Conservation (phyloP, 2,329 filamentous ascomycete genomes). For the Colletotrichum sojae region DNA sequence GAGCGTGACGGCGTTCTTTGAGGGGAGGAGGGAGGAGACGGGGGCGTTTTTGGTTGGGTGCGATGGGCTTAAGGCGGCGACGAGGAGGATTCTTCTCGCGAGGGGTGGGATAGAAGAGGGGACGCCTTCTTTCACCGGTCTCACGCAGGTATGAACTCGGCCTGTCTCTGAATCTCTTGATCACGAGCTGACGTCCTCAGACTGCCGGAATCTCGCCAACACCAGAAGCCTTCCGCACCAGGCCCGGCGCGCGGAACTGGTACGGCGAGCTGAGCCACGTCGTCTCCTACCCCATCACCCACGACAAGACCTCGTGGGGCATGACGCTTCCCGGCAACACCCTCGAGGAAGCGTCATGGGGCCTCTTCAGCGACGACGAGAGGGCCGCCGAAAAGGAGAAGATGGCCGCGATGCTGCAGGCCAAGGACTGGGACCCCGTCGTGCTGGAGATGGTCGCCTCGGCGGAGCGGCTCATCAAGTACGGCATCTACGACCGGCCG, state of each 20-base stretch:
- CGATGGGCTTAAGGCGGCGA: constrained; percentile 45
- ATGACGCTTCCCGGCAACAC: constrained; percentile 43
- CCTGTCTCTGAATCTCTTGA: not conserved
- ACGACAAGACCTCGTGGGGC: constrained; percentile 44
- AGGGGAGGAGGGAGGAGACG: constrained; percentile 39
- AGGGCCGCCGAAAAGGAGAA: constrained; percentile 37
- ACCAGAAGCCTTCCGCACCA: constrained; percentile 33
- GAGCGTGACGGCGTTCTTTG: constrained; percentile 44
- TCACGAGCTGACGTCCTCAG: constrained; percentile 13
- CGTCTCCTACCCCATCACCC: constrained; percentile 44
- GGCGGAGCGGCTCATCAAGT: constrained; percentile 46
- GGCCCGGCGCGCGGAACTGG: constrained; percentile 44
- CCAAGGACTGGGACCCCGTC: constrained; percentile 41
- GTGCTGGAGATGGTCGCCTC: constrained; percentile 42
- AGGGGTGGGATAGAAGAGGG: constrained; percentile 39
- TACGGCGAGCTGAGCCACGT: constrained; percentile 45
- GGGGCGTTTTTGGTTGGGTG: constrained; percentile 45
- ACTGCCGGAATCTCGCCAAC: constrained; percentile 44
- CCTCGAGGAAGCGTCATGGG: constrained; percentile 45
- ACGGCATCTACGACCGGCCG: constrained; percentile 46
- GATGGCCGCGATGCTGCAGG: constrained; percentile 37
- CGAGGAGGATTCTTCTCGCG: constrained; percentile 38
- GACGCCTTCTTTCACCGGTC: constrained; percentile 43
- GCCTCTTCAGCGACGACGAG: constrained; percentile 42
- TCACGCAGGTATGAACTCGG: constrained; percentile 17